A percentile compares a stretch with the other conserved stretches of the same genome.
Evolutionary conservation across 2,329 filamentous ascomycete genomes (phyloP).

Genomic region (Neoarthrinium moseri): DNA sequence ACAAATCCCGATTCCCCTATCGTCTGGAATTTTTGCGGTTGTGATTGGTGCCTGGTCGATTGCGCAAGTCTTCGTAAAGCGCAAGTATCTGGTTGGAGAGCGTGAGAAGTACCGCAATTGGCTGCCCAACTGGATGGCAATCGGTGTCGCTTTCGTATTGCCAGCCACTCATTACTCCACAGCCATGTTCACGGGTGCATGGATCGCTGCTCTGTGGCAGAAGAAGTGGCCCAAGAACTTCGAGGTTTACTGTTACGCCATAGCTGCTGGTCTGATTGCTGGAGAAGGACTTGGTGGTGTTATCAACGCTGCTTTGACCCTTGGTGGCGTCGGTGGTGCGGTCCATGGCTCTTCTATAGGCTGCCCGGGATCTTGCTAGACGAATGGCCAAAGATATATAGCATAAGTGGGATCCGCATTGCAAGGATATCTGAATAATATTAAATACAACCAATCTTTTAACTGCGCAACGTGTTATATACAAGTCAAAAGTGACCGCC

Average conservation of each 20-base stretch:
- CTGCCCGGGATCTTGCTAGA: conserved; percentile 3
- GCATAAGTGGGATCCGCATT: too few species aligned
- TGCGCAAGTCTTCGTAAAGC: conserved; percentile 50
- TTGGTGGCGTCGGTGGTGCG: conserved; percentile 24
- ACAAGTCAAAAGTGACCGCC: too few species aligned
- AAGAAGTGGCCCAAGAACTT: conserved; percentile 49
- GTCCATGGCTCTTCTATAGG: neutral
- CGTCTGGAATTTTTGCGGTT: conserved; percentile 56
- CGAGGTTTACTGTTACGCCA: conserved; percentile 56
- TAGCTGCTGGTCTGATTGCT: conserved; percentile 61
- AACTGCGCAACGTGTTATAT: too few species aligned
- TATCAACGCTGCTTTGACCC: conserved; percentile 49
- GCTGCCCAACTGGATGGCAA: conserved; percentile 62
- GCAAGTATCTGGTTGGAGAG: conserved; percentile 50
- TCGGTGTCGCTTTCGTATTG: conserved; percentile 59
- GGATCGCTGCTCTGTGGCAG: conserved; percentile 52
- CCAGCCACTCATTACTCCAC: conserved; percentile 57
- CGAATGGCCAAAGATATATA: too few species aligned
- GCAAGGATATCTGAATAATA: too few species aligned
- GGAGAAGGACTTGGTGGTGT: conserved; percentile 64
- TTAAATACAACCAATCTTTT: too few species aligned
- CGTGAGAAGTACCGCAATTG: conserved; percentile 55
- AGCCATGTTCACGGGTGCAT: conserved; percentile 56
- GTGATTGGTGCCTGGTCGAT: conserved; percentile 50
- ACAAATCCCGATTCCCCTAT: conserved; percentile 52